Percentiles rank a stretch among this genome's conserved stretches.
These are phyloP conservation scores for Batrachochytrium dendrobatidis DNA, from an alignment of 371 early-diverging fungal genomes.

Conservation along the genomic window DNA sequence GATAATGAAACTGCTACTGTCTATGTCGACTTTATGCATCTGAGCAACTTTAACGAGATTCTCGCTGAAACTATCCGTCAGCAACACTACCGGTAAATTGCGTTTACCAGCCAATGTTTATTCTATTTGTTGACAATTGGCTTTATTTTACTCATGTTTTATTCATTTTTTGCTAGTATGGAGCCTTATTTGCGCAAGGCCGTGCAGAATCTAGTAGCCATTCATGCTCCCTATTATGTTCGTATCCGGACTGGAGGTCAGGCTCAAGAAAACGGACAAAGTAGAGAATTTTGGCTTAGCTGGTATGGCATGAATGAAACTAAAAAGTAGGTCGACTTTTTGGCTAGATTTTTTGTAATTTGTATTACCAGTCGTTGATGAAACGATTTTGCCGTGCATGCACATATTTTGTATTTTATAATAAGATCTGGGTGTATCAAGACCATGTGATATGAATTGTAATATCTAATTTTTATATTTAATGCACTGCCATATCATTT, in stretches of 20 bases:
- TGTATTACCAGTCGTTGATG: too few relatives aligned
- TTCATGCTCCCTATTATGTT: slow-evolving; percentile 58
- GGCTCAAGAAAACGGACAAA: slow-evolving; percentile 21
- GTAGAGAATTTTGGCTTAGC: slow-evolving; percentile 66
- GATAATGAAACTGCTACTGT: slow-evolving; percentile 44
- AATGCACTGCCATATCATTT: too few relatives aligned
- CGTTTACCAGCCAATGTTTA: neutral
- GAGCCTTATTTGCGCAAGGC: slow-evolving; percentile 80
- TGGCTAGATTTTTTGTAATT: too few relatives aligned
- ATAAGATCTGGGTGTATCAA: too few relatives aligned
- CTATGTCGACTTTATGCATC: slow-evolving; percentile 69
- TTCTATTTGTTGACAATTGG: neutral
- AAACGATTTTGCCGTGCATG: too few relatives aligned
- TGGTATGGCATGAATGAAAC: slow-evolving; percentile 64
- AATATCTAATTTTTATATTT: too few relatives aligned
- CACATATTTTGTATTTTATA: neutral
- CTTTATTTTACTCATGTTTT: neutral
- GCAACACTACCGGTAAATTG: slow-evolving; percentile 66
- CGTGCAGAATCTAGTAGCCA: slow-evolving; percentile 66
- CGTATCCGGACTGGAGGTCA: slow-evolving; percentile 12
- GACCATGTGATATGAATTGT: too few relatives aligned
- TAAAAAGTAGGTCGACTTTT: slow-evolving; percentile 30
- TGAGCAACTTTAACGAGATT: slow-evolving; percentile 53
- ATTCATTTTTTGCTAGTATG: slow-evolving; percentile 42
- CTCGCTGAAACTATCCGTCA: slow-evolving; percentile 61